These are phyloP conservation scores for Phytophthora capsici DNA, from an alignment of 352 stramenopile genomes.

Conservation along the genomic window DNA sequence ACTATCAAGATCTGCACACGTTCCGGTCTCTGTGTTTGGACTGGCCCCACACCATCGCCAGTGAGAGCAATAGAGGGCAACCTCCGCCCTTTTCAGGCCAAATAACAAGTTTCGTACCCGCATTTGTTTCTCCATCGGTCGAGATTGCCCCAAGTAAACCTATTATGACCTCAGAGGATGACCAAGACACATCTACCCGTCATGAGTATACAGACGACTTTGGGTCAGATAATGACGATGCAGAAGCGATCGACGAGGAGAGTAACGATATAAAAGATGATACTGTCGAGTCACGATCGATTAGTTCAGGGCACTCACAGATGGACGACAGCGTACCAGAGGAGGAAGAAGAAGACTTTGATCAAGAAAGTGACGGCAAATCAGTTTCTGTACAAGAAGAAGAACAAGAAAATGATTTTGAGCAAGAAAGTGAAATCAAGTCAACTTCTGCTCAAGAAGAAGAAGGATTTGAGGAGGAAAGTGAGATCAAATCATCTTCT, in stretches of 20 bases:
- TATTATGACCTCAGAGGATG: neutral
- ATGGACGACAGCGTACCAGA: neutral
- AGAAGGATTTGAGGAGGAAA: constrained; percentile 50
- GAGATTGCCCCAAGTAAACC: neutral
- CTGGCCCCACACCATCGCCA: constrained; percentile 10
- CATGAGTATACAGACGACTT: constrained; percentile 31
- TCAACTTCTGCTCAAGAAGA: constrained; percentile 29
- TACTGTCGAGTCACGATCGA: constrained; percentile 2
- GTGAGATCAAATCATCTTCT: constrained; percentile 2
- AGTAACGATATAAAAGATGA: neutral
- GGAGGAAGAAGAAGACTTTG: constrained; percentile 10
- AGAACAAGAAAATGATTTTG: constrained; percentile 8
- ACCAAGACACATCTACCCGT: neutral
- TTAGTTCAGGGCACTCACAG: constrained; percentile 10
- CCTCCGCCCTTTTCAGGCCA: neutral
- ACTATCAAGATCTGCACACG: constrained; percentile 68
- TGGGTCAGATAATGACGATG: constrained; percentile 8
- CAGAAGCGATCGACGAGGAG: neutral
- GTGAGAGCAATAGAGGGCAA: neutral
- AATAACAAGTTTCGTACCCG: neutral
- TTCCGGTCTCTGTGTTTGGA: constrained; percentile 49
- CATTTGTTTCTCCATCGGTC: neutral
- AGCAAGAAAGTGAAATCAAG: constrained; percentile 2
- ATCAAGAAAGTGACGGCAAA: constrained; percentile 5
- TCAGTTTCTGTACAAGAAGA: constrained; percentile 3